These are phyloP conservation scores for Periconia sp. DNA, from an alignment of 2,329 filamentous ascomycete genomes.

Conservation along the genomic window DNA sequence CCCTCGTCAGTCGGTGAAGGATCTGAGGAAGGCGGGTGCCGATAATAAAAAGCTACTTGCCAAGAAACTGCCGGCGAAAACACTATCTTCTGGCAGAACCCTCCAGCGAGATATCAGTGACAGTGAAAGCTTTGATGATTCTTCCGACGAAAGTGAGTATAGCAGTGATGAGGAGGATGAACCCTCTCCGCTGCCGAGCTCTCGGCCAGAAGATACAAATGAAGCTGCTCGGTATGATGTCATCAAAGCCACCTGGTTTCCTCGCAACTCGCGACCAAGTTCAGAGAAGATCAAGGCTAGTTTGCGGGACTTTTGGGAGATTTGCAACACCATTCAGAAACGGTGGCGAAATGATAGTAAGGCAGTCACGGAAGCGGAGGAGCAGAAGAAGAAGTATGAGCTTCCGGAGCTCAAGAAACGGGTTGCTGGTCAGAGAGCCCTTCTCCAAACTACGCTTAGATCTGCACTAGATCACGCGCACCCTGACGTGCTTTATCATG, in stretches of 20 bases:
- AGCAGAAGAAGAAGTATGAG: constrained; percentile 57
- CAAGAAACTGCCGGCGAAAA: constrained; percentile 28
- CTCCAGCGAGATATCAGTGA: constrained; percentile 41
- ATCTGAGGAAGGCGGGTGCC: constrained; percentile 46
- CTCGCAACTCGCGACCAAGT: constrained; percentile 53
- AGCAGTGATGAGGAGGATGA: constrained; percentile 59
- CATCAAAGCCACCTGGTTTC: constrained; percentile 63
- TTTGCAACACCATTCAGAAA: constrained; percentile 62
- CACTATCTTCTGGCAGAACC: constrained; percentile 17
- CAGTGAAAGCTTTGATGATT: constrained; percentile 50
- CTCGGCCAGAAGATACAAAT: constrained; percentile 55
- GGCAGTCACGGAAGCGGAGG: constrained; percentile 59
- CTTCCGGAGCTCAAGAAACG: constrained; percentile 58
- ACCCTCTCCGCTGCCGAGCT: constrained; percentile 56
- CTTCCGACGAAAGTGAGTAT: constrained; percentile 55
- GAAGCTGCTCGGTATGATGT: constrained; percentile 60
- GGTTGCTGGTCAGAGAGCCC: constrained; percentile 59
- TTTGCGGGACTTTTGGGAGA: constrained; percentile 60
- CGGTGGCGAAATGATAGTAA: constrained; percentile 62
- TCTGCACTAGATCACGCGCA: constrained; percentile 51
- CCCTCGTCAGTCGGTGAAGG: constrained; percentile 49
- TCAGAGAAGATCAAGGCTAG: constrained; percentile 57
- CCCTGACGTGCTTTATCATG: constrained; percentile 47
- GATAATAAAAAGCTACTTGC: constrained; percentile 44
- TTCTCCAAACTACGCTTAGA: constrained; percentile 56